A percentile compares a stretch with the other conserved stretches of the same genome.
These are phyloP conservation scores for Skeletonema marinoi DNA, from an alignment of 108 stramenopile genomes.

Conservation along the genomic window DNA sequence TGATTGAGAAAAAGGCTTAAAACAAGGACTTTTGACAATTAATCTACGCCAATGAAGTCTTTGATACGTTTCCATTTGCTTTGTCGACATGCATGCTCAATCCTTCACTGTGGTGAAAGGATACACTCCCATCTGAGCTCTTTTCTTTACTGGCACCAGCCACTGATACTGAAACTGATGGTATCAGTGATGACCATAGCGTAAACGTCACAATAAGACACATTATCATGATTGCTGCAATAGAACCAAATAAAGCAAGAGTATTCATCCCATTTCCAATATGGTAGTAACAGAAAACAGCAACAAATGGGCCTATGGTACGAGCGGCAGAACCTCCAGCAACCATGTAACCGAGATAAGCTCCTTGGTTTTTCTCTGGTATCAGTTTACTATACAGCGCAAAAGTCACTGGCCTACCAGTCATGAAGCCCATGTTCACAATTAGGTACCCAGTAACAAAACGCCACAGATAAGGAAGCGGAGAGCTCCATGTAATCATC, in stretches of 20 bases:
- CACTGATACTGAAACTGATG: neutral
- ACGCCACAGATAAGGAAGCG: neutral
- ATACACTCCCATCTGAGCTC: neutral
- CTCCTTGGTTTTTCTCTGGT: conserved; percentile 10
- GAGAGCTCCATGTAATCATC: conserved; percentile 8
- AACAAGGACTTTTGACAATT: neutral
- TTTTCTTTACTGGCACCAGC: neutral
- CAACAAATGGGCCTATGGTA: conserved; percentile 12
- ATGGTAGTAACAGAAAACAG: conserved; percentile 7
- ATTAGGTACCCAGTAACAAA: conserved; percentile 11
- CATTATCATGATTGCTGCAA: conserved; percentile 3
- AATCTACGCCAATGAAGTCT: neutral
- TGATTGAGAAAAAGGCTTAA: conserved; percentile 71
- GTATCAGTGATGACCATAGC: neutral
- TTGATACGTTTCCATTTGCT: neutral
- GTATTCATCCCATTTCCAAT: neutral
- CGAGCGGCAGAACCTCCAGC: conserved; percentile 16
- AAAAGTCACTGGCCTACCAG: conserved; percentile 18
- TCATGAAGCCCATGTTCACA: conserved; percentile 25
- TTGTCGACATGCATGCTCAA: conserved; percentile 6
- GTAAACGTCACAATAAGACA: neutral
- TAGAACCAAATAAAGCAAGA: neutral
- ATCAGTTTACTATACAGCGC: conserved; percentile 22
- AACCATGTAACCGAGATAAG: conserved; percentile 22
- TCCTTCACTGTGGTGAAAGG: neutral